phyloP scores from a whole-genome alignment of 768 basidiomycete genomes.

The Ephemerocybe angulata region DNA sequence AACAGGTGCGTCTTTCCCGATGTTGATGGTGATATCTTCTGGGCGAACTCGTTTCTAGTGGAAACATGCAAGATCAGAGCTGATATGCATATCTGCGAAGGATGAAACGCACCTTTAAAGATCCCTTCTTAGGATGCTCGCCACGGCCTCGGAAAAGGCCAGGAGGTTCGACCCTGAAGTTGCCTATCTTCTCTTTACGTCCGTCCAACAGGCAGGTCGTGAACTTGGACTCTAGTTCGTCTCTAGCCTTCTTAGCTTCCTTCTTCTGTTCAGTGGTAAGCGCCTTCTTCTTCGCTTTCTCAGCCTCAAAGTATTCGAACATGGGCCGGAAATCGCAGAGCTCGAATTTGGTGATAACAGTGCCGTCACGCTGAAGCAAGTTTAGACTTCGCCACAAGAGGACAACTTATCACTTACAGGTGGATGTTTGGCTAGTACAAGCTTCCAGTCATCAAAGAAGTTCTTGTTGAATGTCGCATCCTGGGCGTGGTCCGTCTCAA shows the following conservation, averaged over 20 bases:
- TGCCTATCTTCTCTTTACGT: constrained; percentile 96
- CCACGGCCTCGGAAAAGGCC: constrained; percentile 98
- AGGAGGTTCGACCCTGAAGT: constrained; percentile 97
- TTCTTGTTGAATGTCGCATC: constrained; percentile 89
- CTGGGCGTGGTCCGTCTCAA: constrained; percentile 89
- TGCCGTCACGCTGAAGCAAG: constrained; percentile 55
- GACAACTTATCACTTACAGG: constrained; percentile 45
- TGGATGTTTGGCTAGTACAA: constrained; percentile 72
- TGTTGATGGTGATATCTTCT: constrained; percentile 95
- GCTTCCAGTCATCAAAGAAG: constrained; percentile 90
- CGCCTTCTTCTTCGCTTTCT: constrained; percentile 91
- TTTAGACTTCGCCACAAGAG: background rate
- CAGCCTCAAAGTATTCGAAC: constrained; percentile 87
- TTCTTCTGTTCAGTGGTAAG: constrained; percentile 88
- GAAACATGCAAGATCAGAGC: no score
- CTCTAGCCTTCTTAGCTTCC: constrained; percentile 79
- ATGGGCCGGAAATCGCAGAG: constrained; percentile 94
- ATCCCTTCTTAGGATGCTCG: constrained; percentile 97
- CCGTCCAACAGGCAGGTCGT: constrained; percentile 87
- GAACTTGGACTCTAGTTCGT: constrained; percentile 81
- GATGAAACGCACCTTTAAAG: constrained; percentile 67
- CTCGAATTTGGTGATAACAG: constrained; percentile 70
- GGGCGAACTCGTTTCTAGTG: constrained; percentile 90
- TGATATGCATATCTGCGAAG: no score
- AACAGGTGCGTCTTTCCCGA: constrained; percentile 67